Evolutionary conservation across 352 stramenopile species (phyloP).

Genomic region (Phytophthora tentaculata): DNA sequence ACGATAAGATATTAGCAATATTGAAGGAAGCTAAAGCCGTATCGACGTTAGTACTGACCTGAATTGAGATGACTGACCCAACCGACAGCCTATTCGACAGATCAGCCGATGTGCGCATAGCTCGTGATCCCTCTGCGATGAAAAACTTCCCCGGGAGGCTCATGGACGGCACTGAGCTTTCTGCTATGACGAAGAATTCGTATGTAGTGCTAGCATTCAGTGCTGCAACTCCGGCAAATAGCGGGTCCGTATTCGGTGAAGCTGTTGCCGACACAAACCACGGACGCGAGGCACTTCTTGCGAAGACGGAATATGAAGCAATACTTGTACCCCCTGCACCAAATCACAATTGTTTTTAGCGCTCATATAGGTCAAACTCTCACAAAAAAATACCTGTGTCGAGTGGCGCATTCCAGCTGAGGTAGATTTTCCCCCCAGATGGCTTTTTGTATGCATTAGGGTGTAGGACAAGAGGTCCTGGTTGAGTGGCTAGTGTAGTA

Average conservation of each 20-base stretch:
- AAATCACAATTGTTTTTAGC: background rate
- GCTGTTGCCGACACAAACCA: conserved; percentile 40
- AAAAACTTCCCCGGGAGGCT: conserved; percentile 46
- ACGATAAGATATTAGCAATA: background rate
- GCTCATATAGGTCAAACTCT: background rate
- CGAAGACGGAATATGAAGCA: conserved; percentile 47
- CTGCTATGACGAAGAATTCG: conserved; percentile 57
- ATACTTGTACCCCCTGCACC: conserved; percentile 43
- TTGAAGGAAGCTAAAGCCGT: background rate
- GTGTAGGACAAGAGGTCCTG: conserved; percentile 40
- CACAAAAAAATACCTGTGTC: conserved; percentile 45
- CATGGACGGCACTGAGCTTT: conserved; percentile 25
- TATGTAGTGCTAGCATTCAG: conserved; percentile 55
- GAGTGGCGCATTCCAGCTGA: conserved; percentile 51
- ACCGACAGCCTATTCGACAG: conserved; percentile 33
- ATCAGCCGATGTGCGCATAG: conserved; percentile 49
- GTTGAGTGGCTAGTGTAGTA: conserved; percentile 39
- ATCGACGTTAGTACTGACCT: conserved; percentile 22
- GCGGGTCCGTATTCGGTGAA: conserved; percentile 4
- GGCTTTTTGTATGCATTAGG: conserved; percentile 17
- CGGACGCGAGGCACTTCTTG: conserved; percentile 23
- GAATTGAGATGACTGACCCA: conserved; percentile 46
- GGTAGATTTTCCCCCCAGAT: conserved; percentile 62
- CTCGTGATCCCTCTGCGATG: conserved; percentile 34
- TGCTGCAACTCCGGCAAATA: conserved; percentile 23